phyloP scores from a whole-genome alignment of 208 protist species.

The Angomonas ambiguus region DNA sequence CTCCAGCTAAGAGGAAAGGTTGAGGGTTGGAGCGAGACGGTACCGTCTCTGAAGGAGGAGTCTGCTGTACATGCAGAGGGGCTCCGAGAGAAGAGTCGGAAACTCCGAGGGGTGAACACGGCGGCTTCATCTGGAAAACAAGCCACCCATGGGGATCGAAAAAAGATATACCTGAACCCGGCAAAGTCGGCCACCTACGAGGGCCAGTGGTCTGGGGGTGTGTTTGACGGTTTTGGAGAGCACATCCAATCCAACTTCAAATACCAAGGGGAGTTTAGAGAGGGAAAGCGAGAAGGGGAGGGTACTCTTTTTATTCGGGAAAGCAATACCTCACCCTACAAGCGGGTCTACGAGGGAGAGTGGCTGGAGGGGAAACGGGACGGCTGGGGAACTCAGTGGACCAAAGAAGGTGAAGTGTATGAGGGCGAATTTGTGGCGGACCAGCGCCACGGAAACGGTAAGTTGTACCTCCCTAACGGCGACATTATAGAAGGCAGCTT shows the following conservation, averaged over 20 bases:
- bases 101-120: slow-evolving; percentile 12
- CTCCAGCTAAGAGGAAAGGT: slow-evolving; percentile 39
- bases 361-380: slow-evolving; percentile 80
- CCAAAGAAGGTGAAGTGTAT: slow-evolving; percentile 83
- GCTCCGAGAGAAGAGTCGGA: slow-evolving; percentile 34
- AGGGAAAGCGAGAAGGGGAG: slow-evolving; percentile 69
- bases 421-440: slow-evolving; percentile 69
- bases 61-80: slow-evolving; percentile 17
- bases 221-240: slow-evolving; percentile 84
- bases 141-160: slow-evolving; percentile 63
- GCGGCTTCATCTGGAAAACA: slow-evolving; percentile 17
- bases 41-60: background rate
- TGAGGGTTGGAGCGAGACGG: slow-evolving; percentile 26
- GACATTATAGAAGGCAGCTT: slow-evolving; percentile 84
- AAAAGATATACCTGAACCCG: slow-evolving; percentile 80
- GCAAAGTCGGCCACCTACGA: slow-evolving; percentile 82
- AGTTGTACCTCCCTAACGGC: slow-evolving; percentile 77
- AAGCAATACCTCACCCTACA: slow-evolving; percentile 44
- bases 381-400: slow-evolving; percentile 79
- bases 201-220: slow-evolving; percentile 80
- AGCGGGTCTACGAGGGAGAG: slow-evolving; percentile 82
- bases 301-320: slow-evolving; percentile 79
- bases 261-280: slow-evolving; percentile 82
- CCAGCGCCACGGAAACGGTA: slow-evolving; percentile 66
- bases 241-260: slow-evolving; percentile 67